Conservation (phyloP, 495 filamentous ascomycete genomes). For the Penicillium tannophilum region DNA sequence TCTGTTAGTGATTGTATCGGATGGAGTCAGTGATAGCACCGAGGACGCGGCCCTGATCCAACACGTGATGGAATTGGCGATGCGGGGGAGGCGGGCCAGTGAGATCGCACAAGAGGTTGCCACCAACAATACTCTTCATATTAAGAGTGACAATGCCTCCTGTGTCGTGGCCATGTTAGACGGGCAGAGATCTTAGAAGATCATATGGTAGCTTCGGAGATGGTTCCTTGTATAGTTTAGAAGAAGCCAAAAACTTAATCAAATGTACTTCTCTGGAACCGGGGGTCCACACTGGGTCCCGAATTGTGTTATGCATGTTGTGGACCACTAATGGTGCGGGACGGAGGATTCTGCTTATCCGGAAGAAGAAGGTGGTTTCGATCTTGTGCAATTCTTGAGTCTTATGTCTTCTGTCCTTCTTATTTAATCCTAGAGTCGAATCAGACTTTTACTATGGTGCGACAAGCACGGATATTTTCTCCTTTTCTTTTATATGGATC, state of each 20-base stretch:
- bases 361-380: conserved; percentile 31
- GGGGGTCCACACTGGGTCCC: background rate
- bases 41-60: conserved; percentile 35
- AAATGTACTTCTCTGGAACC: background rate
- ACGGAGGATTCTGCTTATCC: conserved; percentile 17
- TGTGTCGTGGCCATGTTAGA: conserved; percentile 39
- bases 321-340: conserved; percentile 6
- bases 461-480: no score
- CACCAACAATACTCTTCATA: conserved; percentile 14
- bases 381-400: background rate
- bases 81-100: conserved; percentile 33
- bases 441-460: background rate
- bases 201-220: background rate
- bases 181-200: conserved; percentile 25
- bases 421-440: background rate
- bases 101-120: conserved; percentile 36
- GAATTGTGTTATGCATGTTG: conserved; percentile 25
- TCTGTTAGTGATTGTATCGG: conserved; percentile 33
- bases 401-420: background rate
- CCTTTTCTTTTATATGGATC: background rate
- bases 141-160: conserved; percentile 36
- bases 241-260: background rate
- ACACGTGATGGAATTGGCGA: conserved; percentile 37
- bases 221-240: background rate
- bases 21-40: conserved; percentile 35